Evolutionary conservation across 1,284 basidiomycete genomes (phyloP).

Genomic region (Tilletiaria anomala): DNA sequence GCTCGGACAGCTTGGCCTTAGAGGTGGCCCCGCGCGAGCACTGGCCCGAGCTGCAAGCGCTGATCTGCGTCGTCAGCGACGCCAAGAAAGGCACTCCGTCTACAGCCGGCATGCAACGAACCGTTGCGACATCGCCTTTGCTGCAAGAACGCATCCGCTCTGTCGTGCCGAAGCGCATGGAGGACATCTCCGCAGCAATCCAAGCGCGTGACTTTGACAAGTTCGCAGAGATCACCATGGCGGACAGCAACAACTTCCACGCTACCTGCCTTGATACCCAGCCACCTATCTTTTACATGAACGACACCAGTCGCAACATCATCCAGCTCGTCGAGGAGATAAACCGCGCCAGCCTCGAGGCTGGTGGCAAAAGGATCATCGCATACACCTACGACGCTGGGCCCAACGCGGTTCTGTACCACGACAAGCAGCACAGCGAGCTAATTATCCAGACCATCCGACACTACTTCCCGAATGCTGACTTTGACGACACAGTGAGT

Average conservation of each 20-base stretch:
- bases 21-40: slow-evolving; percentile 56
- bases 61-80: slow-evolving; percentile 93
- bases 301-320: slow-evolving; percentile 61
- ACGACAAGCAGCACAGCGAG: slow-evolving; percentile 46
- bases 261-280: slow-evolving; percentile 90
- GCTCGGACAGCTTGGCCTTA: slow-evolving; percentile 73
- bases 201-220: slow-evolving; percentile 63
- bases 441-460: slow-evolving; percentile 23
- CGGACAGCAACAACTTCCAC: slow-evolving; percentile 83
- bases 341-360: slow-evolving; percentile 57
- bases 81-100: slow-evolving; percentile 93
- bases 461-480: slow-evolving; percentile 38
- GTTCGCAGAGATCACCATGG: slow-evolving; percentile 86
- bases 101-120: slow-evolving; percentile 91
- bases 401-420: slow-evolving; percentile 96
- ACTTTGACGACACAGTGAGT: slow-evolving; percentile 37
- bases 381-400: slow-evolving; percentile 98
- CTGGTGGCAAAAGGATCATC: slow-evolving; percentile 56
- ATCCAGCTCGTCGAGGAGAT: slow-evolving; percentile 59
- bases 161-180: slow-evolving; percentile 68
- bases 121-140: slow-evolving; percentile 77
- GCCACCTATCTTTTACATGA: slow-evolving; percentile 98
- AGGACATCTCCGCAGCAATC: slow-evolving; percentile 66
- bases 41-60: slow-evolving; percentile 71
- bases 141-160: slow-evolving; percentile 75